Evolutionary conservation across 208 protist genomes (phyloP).

Genomic region (Leishmania lainsoni): DNA sequence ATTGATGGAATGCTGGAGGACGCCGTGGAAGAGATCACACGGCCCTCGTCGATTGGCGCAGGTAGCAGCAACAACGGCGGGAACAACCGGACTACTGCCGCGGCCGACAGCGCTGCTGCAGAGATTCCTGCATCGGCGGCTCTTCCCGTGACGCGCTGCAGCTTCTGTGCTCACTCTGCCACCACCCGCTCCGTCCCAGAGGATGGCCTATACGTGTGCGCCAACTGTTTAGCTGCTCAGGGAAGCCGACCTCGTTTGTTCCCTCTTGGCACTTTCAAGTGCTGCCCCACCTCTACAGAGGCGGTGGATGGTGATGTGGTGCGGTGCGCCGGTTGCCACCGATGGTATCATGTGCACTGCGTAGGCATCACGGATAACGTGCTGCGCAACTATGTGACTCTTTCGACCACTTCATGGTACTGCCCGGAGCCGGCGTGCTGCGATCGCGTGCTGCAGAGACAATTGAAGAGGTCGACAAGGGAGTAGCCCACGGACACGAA

Average conservation of each 20-base stretch:
- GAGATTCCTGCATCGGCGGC: neutral
- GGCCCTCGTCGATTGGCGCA: neutral
- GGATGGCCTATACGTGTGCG: constrained; percentile 74
- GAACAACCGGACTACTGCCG: constrained; percentile 2
- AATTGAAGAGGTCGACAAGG: constrained; percentile 34
- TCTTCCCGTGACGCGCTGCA: constrained; percentile 35
- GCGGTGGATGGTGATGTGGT: constrained; percentile 70
- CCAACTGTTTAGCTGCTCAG: constrained; percentile 42
- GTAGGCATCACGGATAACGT: constrained; percentile 53
- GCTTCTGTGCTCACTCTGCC: constrained; percentile 38
- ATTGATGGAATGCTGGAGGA: constrained; percentile 55
- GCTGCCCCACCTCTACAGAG: constrained; percentile 76
- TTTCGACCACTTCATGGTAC: constrained; percentile 88
- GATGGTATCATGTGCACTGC: constrained; percentile 83
- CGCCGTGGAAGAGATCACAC: constrained; percentile 53
- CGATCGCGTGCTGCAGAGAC: constrained; percentile 42
- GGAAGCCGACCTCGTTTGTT: constrained; percentile 32
- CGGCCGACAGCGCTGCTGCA: neutral
- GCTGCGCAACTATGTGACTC: constrained; percentile 62
- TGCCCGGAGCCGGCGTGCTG: constrained; percentile 78
- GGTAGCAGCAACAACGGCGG: neutral
- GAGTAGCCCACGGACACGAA: neutral
- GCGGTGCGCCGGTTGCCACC: constrained; percentile 60
- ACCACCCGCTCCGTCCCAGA: constrained; percentile 46
- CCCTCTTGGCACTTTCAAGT: constrained; percentile 79